phyloP scores from a whole-genome alignment of 169 alveolate species.

The Cryptosporidium viatorum region DNA sequence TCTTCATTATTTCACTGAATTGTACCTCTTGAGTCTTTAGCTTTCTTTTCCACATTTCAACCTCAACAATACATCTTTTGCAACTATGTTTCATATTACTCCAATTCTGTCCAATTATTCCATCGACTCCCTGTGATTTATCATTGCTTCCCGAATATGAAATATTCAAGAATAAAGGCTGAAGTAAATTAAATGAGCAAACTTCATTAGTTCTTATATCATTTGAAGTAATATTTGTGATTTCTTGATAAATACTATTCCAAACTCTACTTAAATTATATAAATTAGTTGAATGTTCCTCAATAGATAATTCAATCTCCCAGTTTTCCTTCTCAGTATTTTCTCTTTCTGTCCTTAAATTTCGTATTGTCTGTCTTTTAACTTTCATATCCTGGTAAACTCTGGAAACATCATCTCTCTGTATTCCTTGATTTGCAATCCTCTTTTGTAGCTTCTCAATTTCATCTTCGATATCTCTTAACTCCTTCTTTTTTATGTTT shows the following conservation, averaged over 20 bases:
- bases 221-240: conserved; percentile 45
- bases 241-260: conserved; percentile 59
- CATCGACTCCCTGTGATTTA: conserved; percentile 25
- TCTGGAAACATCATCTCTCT: conserved; percentile 72
- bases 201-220: conserved; percentile 50
- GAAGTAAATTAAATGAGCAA: conserved; percentile 29
- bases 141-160: conserved; percentile 28
- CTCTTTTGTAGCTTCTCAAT: conserved; percentile 60
- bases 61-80: conserved; percentile 68
- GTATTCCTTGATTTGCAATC: conserved; percentile 67
- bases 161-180: conserved; percentile 20
- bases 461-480: conserved; percentile 62
- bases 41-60: conserved; percentile 72
- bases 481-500: conserved; percentile 39
- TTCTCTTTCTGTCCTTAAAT: conserved; percentile 52
- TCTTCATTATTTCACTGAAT: conserved; percentile 69
- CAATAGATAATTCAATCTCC: conserved; percentile 57
- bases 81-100: conserved; percentile 73
- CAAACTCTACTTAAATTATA: conserved; percentile 46
- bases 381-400: conserved; percentile 74
- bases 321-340: conserved; percentile 70
- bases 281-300: conserved; percentile 47
- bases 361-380: conserved; percentile 55
- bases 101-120: conserved; percentile 66
- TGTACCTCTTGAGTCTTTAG: conserved; percentile 67